Evolutionary conservation across 257 asterid genomes (phyloP).

Genomic region (Capsicum pubescens): DNA sequence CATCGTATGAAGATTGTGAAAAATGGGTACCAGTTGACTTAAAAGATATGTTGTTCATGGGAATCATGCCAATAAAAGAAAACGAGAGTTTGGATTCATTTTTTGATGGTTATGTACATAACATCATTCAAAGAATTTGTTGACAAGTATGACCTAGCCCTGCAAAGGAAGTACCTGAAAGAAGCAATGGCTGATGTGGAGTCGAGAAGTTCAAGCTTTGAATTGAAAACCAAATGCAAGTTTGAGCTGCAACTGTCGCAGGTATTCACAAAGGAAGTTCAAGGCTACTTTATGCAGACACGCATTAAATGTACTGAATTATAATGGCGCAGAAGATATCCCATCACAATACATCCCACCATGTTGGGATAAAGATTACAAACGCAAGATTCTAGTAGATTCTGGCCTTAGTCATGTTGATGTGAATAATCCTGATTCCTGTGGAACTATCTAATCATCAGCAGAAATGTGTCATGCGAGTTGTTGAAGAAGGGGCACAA

Average conservation of each 20-base stretch:
- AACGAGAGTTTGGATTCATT: conserved; percentile 43
- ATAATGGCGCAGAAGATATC: conserved; percentile 59
- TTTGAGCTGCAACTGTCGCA: conserved; percentile 66
- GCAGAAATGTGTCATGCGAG: conserved; percentile 39
- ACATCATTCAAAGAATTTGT: conserved; percentile 63
- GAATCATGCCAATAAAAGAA: conserved; percentile 53
- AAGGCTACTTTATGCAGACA: conserved; percentile 68
- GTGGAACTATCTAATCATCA: conserved; percentile 45
- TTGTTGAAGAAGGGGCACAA: conserved; percentile 59
- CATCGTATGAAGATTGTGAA: conserved; percentile 55
- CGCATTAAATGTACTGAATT: conserved; percentile 58
- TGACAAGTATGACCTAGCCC: conserved; percentile 62
- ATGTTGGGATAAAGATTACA: conserved; percentile 58
- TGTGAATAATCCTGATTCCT: conserved; percentile 39
- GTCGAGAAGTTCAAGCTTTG: conserved; percentile 48
- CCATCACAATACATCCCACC: conserved; percentile 57
- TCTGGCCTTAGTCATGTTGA: conserved; percentile 34
- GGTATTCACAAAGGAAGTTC: conserved; percentile 56
- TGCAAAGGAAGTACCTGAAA: conserved; percentile 56
- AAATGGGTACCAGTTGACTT: conserved; percentile 68
- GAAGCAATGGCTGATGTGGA: conserved; percentile 63
- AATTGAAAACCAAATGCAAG: conserved; percentile 57
- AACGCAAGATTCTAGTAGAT: conserved; percentile 36
- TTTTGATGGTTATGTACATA: conserved; percentile 63
- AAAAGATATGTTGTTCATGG: conserved; percentile 52